Percentiles rank a stretch among this genome's conserved stretches.
phyloP scores from a whole-genome alignment of 2,329 filamentous ascomycete species.

The Colletotrichum orbiculare region DNA sequence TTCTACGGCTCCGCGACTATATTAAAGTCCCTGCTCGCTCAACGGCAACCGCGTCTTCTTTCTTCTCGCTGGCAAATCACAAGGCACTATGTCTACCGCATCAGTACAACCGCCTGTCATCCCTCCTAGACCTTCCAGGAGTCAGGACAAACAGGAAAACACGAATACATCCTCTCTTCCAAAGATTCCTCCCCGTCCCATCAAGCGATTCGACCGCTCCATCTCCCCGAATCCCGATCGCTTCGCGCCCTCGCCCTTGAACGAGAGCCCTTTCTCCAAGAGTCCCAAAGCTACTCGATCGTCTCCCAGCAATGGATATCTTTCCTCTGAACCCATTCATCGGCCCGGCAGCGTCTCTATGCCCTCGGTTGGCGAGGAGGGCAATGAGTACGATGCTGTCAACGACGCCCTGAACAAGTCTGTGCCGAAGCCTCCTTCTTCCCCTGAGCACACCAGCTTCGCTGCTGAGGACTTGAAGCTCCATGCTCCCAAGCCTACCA shows the following conservation, averaged over 20 bases:
- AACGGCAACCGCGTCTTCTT: neutral
- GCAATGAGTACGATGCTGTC: conserved; percentile 81
- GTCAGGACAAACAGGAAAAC: conserved; percentile 57
- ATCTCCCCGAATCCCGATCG: conserved; percentile 80
- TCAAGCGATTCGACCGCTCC: conserved; percentile 78
- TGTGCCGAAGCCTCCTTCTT: conserved; percentile 47
- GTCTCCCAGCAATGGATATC: conserved; percentile 48
- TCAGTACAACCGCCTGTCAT: conserved; percentile 64
- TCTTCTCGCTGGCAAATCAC: conserved; percentile 36
- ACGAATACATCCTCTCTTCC: conserved; percentile 59
- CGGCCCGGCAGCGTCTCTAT: conserved; percentile 83
- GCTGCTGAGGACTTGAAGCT: conserved; percentile 85
- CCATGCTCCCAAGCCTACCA: conserved; percentile 87
- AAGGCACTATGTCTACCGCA: conserved; percentile 59
- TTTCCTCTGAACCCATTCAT: conserved; percentile 54
- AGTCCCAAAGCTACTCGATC: conserved; percentile 51
- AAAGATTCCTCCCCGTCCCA: conserved; percentile 82
- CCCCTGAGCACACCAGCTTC: conserved; percentile 80
- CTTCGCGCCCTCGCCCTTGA: conserved; percentile 88
- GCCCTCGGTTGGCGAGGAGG: conserved; percentile 90
- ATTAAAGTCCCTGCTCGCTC: conserved; percentile 1
- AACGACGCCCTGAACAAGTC: conserved; percentile 53
- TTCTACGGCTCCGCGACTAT: neutral
- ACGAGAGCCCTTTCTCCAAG: conserved; percentile 71
- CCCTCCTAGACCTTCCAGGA: conserved; percentile 66